Percentiles rank a stretch among this genome's conserved stretches.
These are phyloP conservation scores for Macadamia integrifolia DNA, from an alignment of 164 flowering plant genomes.

Conservation along the genomic window DNA sequence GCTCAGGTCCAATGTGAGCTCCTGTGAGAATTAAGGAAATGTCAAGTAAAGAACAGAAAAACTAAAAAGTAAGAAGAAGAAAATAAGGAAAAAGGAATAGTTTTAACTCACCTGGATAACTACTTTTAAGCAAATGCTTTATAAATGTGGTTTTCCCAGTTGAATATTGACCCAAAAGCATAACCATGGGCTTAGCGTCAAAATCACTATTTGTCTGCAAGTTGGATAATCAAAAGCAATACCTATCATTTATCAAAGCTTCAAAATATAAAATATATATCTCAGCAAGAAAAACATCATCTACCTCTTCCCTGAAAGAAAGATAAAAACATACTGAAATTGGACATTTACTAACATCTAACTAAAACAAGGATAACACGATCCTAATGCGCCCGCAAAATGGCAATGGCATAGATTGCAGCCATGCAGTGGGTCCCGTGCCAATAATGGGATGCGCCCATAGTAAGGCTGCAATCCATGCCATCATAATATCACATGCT, in stretches of 20 bases:
- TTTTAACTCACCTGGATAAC: constrained; percentile 70
- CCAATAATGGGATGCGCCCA: too few relatives aligned
- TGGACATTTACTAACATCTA: not conserved
- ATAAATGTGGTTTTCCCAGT: constrained; percentile 99
- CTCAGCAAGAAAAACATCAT: constrained; percentile 1
- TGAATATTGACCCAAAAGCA: constrained; percentile 98
- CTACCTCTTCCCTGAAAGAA: not conserved
- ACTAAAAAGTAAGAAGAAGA: constrained; percentile 1
- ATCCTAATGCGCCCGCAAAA: too few relatives aligned
- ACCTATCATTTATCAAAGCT: not conserved
- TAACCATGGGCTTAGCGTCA: constrained; percentile 98
- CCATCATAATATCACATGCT: too few relatives aligned
- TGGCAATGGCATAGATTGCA: too few relatives aligned
- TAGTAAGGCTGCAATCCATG: too few relatives aligned
- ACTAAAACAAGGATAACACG: not conserved
- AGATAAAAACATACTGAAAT: not conserved
- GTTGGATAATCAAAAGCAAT: constrained; percentile 3
- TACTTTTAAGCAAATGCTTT: constrained; percentile 68
- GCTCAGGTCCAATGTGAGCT: constrained; percentile 98
- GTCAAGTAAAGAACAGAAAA: not conserved
- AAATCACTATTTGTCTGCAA: constrained; percentile 89
- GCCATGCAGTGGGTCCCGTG: too few relatives aligned
- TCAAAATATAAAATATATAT: not conserved
- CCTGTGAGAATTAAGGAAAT: constrained; percentile 37
- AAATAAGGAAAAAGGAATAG: constrained; percentile 2